A percentile compares a stretch with the other conserved stretches of the same genome.
Conservation (phyloP, 345 rosid genomes). For the Eucalyptus viminalis region DNA sequence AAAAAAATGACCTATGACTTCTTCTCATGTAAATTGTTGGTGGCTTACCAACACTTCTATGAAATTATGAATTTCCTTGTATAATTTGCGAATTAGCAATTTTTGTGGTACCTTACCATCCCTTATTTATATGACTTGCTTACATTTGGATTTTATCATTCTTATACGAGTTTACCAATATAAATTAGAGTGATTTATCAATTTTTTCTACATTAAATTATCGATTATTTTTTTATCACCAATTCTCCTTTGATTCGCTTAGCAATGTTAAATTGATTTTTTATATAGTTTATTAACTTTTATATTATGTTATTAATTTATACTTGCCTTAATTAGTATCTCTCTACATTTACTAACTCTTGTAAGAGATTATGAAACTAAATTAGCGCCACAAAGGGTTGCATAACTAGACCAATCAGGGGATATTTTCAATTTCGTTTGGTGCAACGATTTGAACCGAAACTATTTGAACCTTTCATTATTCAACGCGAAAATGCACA, state of each 20-base stretch:
- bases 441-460: accelerated
- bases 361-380: background rate
- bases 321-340: background rate
- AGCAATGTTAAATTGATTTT: background rate
- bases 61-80: background rate
- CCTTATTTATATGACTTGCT: background rate
- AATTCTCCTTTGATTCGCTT: background rate
- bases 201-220: background rate
- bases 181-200: background rate
- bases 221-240: background rate
- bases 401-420: background rate
- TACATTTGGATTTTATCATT: background rate
- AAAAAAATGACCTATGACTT: background rate
- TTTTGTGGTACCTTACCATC: background rate
- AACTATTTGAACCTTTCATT: background rate
- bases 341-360: background rate
- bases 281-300: background rate
- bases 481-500: accelerated
- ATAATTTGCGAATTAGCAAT: background rate
- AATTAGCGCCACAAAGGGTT: accelerated
- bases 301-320: background rate
- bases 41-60: background rate
- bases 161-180: background rate
- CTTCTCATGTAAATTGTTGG: background rate
- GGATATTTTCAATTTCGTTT: background rate